Percentiles rank a stretch among this genome's conserved stretches.
phyloP scores from a whole-genome alignment of 164 flowering plant genomes.

The Berberis vulgaris region DNA sequence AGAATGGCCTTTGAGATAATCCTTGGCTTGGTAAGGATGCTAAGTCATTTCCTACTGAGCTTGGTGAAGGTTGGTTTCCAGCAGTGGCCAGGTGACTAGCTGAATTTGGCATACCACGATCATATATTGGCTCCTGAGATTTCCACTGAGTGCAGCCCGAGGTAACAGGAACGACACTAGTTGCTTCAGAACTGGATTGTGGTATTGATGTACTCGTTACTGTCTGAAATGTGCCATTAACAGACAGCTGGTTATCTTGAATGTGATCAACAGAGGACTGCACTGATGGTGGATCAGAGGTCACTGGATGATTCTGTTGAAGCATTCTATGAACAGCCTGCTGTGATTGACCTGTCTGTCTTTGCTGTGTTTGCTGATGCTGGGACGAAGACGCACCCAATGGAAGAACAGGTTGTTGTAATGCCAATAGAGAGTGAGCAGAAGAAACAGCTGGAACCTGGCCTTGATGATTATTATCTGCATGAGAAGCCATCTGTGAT shows the following conservation, averaged over 20 bases:
- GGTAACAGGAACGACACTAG: slow-evolving; percentile 24
- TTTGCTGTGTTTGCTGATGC: slow-evolving; percentile 36
- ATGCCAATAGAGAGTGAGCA: slow-evolving; percentile 17
- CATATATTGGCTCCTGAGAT: slow-evolving; percentile 36
- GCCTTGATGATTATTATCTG: slow-evolving; percentile 40
- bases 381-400: slow-evolving; percentile 25
- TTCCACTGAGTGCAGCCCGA: slow-evolving; percentile 39
- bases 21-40: slow-evolving; percentile 24
- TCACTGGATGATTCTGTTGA: slow-evolving; percentile 34
- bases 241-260: slow-evolving; percentile 27
- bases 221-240: slow-evolving; percentile 22
- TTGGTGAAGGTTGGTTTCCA: slow-evolving; percentile 23
- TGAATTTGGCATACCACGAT: slow-evolving; percentile 24
- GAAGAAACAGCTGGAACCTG: slow-evolving; percentile 32
- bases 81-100: slow-evolving; percentile 25
- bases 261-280: slow-evolving; percentile 33
- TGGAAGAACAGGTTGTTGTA: slow-evolving; percentile 34
- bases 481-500: slow-evolving; percentile 32
- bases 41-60: slow-evolving; percentile 26
- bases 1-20: slow-evolving; percentile 38
- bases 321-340: slow-evolving; percentile 36
- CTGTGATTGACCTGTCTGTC: slow-evolving; percentile 33
- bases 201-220: slow-evolving; percentile 17
- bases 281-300: slow-evolving; percentile 24
- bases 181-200: slow-evolving; percentile 28